Base-by-base conservation (phyloP, 768 basidiomycete species). In the Termitomyces sp. region DNA sequence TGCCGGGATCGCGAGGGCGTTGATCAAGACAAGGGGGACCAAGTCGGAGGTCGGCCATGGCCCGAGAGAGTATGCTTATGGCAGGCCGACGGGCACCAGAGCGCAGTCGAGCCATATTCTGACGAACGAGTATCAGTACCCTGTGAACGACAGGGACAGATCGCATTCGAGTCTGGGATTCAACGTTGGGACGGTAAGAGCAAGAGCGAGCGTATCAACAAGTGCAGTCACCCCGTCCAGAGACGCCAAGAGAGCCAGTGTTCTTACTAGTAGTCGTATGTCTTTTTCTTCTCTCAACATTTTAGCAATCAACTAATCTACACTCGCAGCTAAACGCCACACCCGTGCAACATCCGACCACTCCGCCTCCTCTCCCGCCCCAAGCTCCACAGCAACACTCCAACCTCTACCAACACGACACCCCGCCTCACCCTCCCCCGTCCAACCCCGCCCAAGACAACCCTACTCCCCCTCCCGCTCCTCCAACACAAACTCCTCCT, bases 131-230 rank as follows among this genome's bases (percentile, higher is more conserved):
- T 59, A 56, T n/a, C 52, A 54, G 29, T n/a, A 31, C 46, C 29
- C 12, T 6, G n/a, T 2, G 61, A 58, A 56, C 31, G 59, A 3
- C 9, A 55, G 20, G 63, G 67, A 6, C 14, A 68, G 72, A 31
- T 67, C 76, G 3, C 74, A 72, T 47, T 75, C 75, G 16, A 72
- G 65, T 65, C 57, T 74, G 16, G 71, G 69, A 27, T 65, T 67
- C 51, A 69, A 73, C 61, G 44, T 46, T 34, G 61, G 65, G 16
- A 65, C 63, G 7, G 10, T 14, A 14, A 74, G 80, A 43, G 67
- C 65, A n/a, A 75, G 80, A 1, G 82, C 83, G 26, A 85, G 83
- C 48, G 74, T 70, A 42, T 87, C 86, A 9, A 78, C 83, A 2
- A 84, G 84, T 61, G 85, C 86, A 5, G 56, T 84, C 39, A 69